Percentiles rank a stretch among this genome's conserved stretches.
Evolutionary conservation across 2,329 filamentous ascomycete genomes (phyloP).

Genomic region (Hirsutella thompsonii): DNA sequence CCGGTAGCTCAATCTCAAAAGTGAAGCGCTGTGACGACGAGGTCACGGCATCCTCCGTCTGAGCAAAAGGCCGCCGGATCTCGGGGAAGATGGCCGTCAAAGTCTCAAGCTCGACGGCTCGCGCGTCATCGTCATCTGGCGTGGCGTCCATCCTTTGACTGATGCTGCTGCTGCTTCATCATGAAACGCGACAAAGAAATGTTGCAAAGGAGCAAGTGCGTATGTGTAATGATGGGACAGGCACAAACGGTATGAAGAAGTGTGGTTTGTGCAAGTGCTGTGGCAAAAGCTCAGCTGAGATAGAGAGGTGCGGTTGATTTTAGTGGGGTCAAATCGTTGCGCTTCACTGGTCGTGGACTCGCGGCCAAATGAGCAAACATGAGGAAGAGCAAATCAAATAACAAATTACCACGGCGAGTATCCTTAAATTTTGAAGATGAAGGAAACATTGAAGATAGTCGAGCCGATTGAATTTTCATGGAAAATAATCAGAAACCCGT

Average conservation of each 20-base stretch:
- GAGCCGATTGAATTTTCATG: too few relatives aligned
- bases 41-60: not conserved
- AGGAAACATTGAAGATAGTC: too few relatives aligned
- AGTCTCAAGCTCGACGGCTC: conserved; percentile 45
- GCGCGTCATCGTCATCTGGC: conserved; percentile 40
- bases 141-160: conserved; percentile 22
- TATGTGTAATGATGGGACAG: not conserved
- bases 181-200: not conserved
- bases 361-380: too few relatives aligned
- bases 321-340: not conserved
- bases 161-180: conserved; percentile 1
- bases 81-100: conserved; percentile 57
- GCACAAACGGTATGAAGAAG: not conserved
- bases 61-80: conserved; percentile 30
- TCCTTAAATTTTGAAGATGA: too few relatives aligned
- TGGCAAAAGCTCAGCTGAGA: not conserved
- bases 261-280: not conserved
- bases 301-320: not conserved
- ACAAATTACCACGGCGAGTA: too few relatives aligned
- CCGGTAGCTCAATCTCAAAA: conserved; percentile 44
- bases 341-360: not conserved
- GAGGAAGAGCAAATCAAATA: too few relatives aligned
- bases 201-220: not conserved
- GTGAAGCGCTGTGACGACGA: conserved; percentile 17
- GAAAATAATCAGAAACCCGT: too few relatives aligned